phyloP scores from a whole-genome alignment of 139 green algal species.

The Chlorella sp. region DNA sequence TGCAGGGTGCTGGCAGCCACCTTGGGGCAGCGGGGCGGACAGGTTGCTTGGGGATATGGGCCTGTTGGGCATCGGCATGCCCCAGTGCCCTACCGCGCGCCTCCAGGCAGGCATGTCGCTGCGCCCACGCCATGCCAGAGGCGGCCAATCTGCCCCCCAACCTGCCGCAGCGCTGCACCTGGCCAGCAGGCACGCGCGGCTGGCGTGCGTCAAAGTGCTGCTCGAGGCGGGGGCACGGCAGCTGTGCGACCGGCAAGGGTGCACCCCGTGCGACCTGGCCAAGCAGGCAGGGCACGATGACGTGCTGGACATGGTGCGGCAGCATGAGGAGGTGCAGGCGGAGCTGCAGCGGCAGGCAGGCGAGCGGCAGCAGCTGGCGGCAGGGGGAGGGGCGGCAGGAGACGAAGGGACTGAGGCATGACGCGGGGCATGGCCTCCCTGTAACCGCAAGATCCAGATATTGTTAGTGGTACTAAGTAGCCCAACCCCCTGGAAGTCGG shows the following conservation, averaged over 20 bases:
- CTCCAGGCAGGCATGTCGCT: neutral
- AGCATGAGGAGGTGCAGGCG: conserved; percentile 6
- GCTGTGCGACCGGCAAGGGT: neutral
- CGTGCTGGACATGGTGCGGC: conserved; percentile 12
- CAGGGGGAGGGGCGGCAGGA: neutral
- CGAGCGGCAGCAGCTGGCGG: neutral
- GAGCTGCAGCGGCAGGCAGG: neutral
- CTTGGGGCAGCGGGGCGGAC: neutral
- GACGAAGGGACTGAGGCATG: neutral
- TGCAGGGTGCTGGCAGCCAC: neutral
- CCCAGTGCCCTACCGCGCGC: neutral
- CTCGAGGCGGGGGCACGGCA: conserved; percentile 1
- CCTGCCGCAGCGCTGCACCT: conserved; percentile 17
- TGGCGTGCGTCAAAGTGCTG: conserved; percentile 14
- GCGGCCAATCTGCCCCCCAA: neutral
- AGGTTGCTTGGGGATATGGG: neutral
- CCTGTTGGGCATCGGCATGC: neutral
- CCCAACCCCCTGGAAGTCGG: too few relatives aligned
- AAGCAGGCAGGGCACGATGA: neutral
- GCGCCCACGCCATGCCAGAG: neutral
- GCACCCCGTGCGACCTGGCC: neutral
- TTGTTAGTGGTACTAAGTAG: too few relatives aligned
- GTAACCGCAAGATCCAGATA: neutral
- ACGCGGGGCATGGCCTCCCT: neutral
- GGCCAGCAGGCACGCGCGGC: conserved; percentile 11